Conservation (phyloP, 148 eudicot genomes). For the Rhododendron mucronatum region DNA sequence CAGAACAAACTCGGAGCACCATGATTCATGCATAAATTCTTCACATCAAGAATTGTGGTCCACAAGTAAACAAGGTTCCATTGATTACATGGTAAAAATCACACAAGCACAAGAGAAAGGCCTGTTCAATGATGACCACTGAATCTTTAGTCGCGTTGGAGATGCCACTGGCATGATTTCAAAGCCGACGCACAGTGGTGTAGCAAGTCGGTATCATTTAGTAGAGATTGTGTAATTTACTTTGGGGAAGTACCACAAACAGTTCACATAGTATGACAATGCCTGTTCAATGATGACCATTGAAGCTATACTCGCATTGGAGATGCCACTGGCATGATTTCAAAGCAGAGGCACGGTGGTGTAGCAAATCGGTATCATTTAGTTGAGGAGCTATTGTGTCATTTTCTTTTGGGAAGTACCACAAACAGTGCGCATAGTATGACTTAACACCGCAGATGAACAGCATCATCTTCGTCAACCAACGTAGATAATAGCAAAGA, state of each 20-base stretch:
- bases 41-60: neutral
- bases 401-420: neutral
- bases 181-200: neutral
- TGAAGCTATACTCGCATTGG: neutral
- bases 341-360: neutral
- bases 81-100: neutral
- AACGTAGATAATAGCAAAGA: neutral
- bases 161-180: constrained; percentile 1
- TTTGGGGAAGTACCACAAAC: neutral
- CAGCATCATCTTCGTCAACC: constrained; percentile 5
- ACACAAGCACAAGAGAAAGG: neutral
- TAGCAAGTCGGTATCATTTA: neutral
- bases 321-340: neutral
- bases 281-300: neutral
- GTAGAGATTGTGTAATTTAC: neutral
- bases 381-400: neutral
- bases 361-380: neutral
- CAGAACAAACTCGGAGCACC: neutral
- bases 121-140: neutral
- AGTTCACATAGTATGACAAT: neutral
- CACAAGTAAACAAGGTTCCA: neutral
- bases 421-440: neutral
- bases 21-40: neutral
- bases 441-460: neutral
- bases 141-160: neutral